Conservation (phyloP, 2,329 filamentous ascomycete genomes). For the Chaetomiaceae sp. region DNA sequence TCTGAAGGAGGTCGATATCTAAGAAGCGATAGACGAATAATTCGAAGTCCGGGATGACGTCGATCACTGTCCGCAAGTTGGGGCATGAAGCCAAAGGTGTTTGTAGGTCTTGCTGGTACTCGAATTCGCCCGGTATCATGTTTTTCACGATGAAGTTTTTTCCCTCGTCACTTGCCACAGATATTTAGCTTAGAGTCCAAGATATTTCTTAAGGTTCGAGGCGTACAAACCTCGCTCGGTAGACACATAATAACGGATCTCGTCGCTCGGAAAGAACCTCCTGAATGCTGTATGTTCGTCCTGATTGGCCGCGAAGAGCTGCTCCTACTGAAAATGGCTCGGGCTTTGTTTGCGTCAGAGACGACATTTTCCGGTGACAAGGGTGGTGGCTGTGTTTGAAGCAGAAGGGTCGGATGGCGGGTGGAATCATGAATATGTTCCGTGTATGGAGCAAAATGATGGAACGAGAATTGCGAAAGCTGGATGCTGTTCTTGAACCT, state of each 20-base stretch:
- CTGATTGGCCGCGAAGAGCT: background rate
- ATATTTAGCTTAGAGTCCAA: too few species aligned
- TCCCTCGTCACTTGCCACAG: too few species aligned
- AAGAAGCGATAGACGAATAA: slow-evolving; percentile 20
- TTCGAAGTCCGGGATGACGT: slow-evolving; percentile 18
- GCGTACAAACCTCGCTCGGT: slow-evolving; percentile 11
- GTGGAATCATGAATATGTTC: too few species aligned
- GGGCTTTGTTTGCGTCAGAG: too few species aligned
- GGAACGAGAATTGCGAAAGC: too few species aligned
- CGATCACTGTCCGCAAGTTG: slow-evolving; percentile 29
- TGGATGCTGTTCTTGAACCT: too few species aligned
- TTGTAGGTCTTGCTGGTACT: slow-evolving; percentile 31
- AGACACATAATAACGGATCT: slow-evolving; percentile 5
- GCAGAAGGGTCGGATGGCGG: too few species aligned
- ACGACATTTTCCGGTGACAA: too few species aligned
- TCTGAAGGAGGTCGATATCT: slow-evolving; percentile 8
- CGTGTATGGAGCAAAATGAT: too few species aligned
- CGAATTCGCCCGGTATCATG: slow-evolving; percentile 30
- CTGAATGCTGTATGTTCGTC: background rate
- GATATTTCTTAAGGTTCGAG: too few species aligned
- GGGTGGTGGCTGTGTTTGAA: too few species aligned
- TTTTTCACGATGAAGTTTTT: slow-evolving; percentile 26
- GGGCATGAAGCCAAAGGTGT: slow-evolving; percentile 24
- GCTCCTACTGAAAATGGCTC: background rate
- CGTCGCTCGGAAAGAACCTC: background rate